These are phyloP conservation scores for Globisporangium canariense DNA, from an alignment of 352 stramenopile species.

Conservation along the genomic window DNA sequence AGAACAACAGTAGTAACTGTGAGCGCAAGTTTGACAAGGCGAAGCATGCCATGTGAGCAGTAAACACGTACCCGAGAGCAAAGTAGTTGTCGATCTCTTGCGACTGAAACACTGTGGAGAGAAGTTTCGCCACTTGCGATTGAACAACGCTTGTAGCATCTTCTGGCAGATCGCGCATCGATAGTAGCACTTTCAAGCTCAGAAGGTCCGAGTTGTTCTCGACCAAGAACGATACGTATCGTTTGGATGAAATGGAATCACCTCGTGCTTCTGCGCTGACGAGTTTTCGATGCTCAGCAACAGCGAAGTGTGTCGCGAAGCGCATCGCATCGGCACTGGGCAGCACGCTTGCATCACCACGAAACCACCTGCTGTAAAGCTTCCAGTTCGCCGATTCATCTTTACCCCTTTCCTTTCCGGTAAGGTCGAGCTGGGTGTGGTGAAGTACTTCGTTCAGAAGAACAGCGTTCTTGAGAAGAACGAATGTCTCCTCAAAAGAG, in stretches of 20 bases:
- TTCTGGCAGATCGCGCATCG: slow-evolving; percentile 54
- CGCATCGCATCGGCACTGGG: slow-evolving; percentile 49
- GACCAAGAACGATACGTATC: slow-evolving; percentile 63
- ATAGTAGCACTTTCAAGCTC: slow-evolving; percentile 61
- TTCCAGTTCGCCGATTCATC: slow-evolving; percentile 15
- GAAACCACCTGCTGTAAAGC: slow-evolving; percentile 60
- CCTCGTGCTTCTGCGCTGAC: slow-evolving; percentile 5
- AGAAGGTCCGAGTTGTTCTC: slow-evolving; percentile 62
- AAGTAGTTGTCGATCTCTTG: slow-evolving; percentile 69
- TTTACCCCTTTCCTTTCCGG: slow-evolving; percentile 1
- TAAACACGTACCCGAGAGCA: slow-evolving; percentile 41
- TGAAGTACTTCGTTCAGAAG: slow-evolving; percentile 52
- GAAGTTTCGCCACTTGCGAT: slow-evolving; percentile 45
- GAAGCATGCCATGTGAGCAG: background rate
- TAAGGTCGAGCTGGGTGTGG: slow-evolving; percentile 34
- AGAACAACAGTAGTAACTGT: background rate
- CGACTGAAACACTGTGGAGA: slow-evolving; percentile 71
- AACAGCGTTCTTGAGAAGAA: slow-evolving; percentile 54
- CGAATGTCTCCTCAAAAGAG: slow-evolving; percentile 55
- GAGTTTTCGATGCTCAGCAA: slow-evolving; percentile 50
- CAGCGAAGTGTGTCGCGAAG: slow-evolving; percentile 54
- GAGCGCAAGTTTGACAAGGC: background rate
- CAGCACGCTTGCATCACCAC: slow-evolving; percentile 49
- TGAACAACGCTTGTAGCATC: slow-evolving; percentile 45
- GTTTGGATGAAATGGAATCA: slow-evolving; percentile 58